Conservation (phyloP, 345 rosid species). For the Turritis glabra region DNA sequence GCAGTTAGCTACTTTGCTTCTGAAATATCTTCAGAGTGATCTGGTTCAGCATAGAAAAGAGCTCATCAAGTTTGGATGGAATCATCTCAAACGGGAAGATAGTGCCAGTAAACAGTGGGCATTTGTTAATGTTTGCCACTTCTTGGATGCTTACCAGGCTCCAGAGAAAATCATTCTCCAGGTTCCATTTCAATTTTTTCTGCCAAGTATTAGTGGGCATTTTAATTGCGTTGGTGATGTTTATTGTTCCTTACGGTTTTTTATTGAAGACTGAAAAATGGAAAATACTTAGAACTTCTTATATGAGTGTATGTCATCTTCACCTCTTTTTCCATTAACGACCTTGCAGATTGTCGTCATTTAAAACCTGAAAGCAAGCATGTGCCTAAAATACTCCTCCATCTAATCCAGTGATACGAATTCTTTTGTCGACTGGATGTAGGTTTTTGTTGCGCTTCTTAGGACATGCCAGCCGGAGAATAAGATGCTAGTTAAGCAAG, state of each 20-base stretch:
- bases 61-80: conserved; percentile 98
- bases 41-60: conserved; percentile 97
- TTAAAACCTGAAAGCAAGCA: background rate
- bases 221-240: conserved; percentile 7
- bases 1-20: conserved; percentile 97
- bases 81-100: conserved; percentile 98
- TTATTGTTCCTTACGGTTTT: conserved; percentile 20
- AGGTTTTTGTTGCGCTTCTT: conserved; percentile 99
- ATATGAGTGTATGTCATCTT: background rate
- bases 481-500: conserved; percentile 95
- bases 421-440: conserved; percentile 34
- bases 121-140: conserved; percentile 98
- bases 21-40: conserved; percentile 87
- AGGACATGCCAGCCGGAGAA: conserved; percentile 97
- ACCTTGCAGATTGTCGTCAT: conserved; percentile 11
- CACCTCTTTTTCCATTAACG: background rate
- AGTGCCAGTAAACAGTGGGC: conserved; percentile 99
- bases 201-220: background rate
- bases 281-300: conserved; percentile 13
- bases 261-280: conserved; percentile 2
- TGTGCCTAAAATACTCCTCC: background rate
- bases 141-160: conserved; percentile 98
- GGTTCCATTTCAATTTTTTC: conserved; percentile 47
- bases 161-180: conserved; percentile 97
- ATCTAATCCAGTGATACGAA: conserved; percentile 1